Percentiles rank a stretch among this genome's conserved stretches.
Evolutionary conservation across 1,284 basidiomycete genomes (phyloP).

Genomic region (Rhodofomes roseus): DNA sequence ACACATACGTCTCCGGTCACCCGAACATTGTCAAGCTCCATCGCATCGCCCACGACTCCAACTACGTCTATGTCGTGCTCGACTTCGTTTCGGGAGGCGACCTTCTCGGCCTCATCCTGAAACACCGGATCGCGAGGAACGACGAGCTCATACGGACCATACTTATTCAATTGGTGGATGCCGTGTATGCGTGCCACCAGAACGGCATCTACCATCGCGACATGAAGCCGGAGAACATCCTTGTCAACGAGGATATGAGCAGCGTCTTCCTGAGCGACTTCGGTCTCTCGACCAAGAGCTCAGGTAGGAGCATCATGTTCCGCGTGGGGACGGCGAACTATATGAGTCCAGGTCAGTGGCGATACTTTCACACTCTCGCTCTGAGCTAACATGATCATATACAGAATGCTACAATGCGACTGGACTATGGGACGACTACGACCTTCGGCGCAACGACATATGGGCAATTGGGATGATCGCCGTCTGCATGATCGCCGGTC

Average conservation of each 20-base stretch:
- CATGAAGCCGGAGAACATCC: conserved; percentile 71
- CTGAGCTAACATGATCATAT: neutral
- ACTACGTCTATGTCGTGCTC: conserved; percentile 55
- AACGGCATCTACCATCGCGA: conserved; percentile 65
- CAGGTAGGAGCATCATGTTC: conserved; percentile 45
- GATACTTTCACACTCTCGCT: neutral
- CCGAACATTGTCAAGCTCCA: conserved; percentile 56
- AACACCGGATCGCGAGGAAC: conserved; percentile 44
- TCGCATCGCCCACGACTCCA: conserved; percentile 47
- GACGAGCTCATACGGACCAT: conserved; percentile 44
- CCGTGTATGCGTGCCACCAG: conserved; percentile 55
- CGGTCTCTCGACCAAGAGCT: conserved; percentile 53
- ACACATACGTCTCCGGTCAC: conserved; percentile 49
- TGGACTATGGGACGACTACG: conserved; percentile 13
- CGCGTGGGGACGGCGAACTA: conserved; percentile 49
- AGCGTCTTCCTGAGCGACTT: conserved; percentile 60
- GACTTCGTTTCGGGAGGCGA: conserved; percentile 63
- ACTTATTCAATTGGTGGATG: conserved; percentile 58
- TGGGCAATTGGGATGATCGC: conserved; percentile 30
- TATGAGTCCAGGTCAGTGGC: conserved; percentile 47
- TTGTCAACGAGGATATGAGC: conserved; percentile 42
- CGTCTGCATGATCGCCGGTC: conserved; percentile 81
- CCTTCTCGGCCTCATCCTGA: conserved; percentile 55
- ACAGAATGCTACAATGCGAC: conserved; percentile 25
- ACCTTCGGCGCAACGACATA: conserved; percentile 23